Conservation (phyloP, 192 early-diverging fungal genomes). For the Fimicolochytrium jonesii region DNA sequence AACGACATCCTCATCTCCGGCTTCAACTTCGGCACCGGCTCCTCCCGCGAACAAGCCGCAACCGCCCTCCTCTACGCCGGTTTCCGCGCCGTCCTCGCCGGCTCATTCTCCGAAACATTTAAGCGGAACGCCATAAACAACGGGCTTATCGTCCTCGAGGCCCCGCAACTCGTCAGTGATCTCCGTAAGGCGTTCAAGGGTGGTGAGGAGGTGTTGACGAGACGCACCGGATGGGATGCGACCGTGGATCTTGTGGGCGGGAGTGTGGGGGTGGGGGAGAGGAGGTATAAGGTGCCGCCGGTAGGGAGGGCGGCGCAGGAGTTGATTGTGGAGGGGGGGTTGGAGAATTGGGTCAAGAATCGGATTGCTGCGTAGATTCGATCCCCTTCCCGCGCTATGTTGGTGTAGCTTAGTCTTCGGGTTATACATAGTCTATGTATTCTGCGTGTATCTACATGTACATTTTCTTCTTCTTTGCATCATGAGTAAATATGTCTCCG, state of each 20-base stretch:
- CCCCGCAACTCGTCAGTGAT: constrained; percentile 73
- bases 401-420: too few relatives aligned
- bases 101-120: constrained; percentile 95
- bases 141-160: constrained; percentile 87
- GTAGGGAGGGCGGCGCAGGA: constrained; percentile 97
- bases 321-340: constrained; percentile 86
- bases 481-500: too few relatives aligned
- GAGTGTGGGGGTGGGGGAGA: constrained; percentile 45
- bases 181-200: constrained; percentile 45
- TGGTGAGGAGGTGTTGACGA: constrained; percentile 52
- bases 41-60: constrained; percentile 96
- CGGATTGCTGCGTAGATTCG: constrained; percentile 14
- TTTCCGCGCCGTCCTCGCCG: constrained; percentile 80
- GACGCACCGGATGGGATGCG: constrained; percentile 71
- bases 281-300: constrained; percentile 43
- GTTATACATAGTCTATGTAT: too few relatives aligned
- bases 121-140: constrained; percentile 99
- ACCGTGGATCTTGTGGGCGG: constrained; percentile 73
- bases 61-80: constrained; percentile 87
- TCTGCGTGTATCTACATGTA: too few relatives aligned
- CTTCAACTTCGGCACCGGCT: constrained; percentile 97
- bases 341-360: constrained; percentile 88
- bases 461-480: too few relatives aligned
- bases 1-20: constrained; percentile 87
- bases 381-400: not conserved